Conservation (phyloP, 2,329 filamentous ascomycete species). For the Xylaria arbuscula region DNA sequence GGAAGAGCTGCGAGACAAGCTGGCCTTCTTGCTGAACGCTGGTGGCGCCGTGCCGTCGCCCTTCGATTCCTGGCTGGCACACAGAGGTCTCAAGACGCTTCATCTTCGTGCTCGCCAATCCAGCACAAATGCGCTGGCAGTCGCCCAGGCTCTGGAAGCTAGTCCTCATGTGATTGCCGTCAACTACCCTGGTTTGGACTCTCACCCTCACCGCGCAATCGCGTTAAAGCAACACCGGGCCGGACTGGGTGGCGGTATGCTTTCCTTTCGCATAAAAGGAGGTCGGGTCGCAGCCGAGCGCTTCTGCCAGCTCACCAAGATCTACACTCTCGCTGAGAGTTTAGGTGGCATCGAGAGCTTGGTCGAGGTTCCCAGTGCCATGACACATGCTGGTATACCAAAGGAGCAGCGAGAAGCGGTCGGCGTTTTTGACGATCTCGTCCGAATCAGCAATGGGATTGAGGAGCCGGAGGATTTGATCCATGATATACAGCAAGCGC, state of each 20-base stretch:
- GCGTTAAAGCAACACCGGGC: conserved; percentile 92
- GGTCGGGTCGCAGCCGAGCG: conserved; percentile 86
- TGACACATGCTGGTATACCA: conserved; percentile 98
- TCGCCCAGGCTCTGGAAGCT: conserved; percentile 80
- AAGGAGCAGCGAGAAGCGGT: conserved; percentile 89
- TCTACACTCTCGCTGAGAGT: conserved; percentile 94
- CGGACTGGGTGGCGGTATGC: conserved; percentile 96
- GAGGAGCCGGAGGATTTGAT: conserved; percentile 90
- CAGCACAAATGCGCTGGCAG: conserved; percentile 79
- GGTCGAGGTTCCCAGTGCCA: conserved; percentile 90
- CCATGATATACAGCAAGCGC: conserved; percentile 82
- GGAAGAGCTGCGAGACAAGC: conserved; percentile 77
- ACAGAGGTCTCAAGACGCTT: conserved; percentile 95
- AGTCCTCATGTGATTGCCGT: conserved; percentile 87
- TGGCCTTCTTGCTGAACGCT: conserved; percentile 95
- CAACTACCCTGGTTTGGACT: conserved; percentile 93
- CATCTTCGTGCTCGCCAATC: conserved; percentile 92
- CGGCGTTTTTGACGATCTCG: conserved; percentile 93
- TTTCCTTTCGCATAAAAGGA: conserved; percentile 92
- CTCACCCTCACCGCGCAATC: conserved; percentile 86
- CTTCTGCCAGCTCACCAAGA: conserved; percentile 88
- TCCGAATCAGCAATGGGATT: conserved; percentile 92
- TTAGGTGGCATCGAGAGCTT: conserved; percentile 93
- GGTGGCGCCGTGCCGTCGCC: conserved; percentile 94
- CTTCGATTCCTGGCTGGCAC: conserved; percentile 98